Base-by-base conservation (phyloP, 306 rosid species). In the Sindora glabra region DNA sequence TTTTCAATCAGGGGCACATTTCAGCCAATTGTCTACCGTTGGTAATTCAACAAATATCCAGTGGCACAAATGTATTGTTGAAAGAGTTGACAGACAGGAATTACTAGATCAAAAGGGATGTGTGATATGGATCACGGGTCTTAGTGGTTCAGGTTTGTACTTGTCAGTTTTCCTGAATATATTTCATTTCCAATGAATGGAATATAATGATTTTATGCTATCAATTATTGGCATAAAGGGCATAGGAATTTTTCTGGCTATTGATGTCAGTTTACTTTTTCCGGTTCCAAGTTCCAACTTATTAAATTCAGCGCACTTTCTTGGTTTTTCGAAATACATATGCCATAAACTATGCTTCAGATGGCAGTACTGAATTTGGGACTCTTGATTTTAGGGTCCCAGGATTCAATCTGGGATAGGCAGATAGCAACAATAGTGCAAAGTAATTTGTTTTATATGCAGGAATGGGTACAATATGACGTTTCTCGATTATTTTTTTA, bases 41-140 rank as follows among this genome's bases (percentile, higher is more conserved):
- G 90, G 87, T 17, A 80, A 80, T 37, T 86, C 95, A 23, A 80
- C 80, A 26, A 83, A 86, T 54, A 86, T 86, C 59, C 73, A 62
- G 47, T 86, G 95, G 95, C 90, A 86, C 50, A 70, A 74, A 12
- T 86, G 95, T 57, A 67, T 81, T 3, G 59, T 86, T 51, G 71
- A 73, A 51, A 83, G 76, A 51, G 45, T 23, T 36, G 95, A 80
- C 22, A 75, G 83, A 52, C 83, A 80, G 36, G 73, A 72, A 32
- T 63, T 86, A 34, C 85, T 86, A 10, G 49, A 78, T 29, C 95
- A 86, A 49, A 86, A 76, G 56, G 95, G 94, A 26, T 86, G 94
- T 37, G 87, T 82, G 1, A 73, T 86, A 59, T 86, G 94, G 94
- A 67, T 86, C 72, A 86, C 95, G 0, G 95, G 95, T 57, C 90